A percentile compares a stretch with the other conserved stretches of the same genome.
phyloP scores from a whole-genome alignment of 768 basidiomycete genomes.

The Termitomyces bulborhizus region DNA sequence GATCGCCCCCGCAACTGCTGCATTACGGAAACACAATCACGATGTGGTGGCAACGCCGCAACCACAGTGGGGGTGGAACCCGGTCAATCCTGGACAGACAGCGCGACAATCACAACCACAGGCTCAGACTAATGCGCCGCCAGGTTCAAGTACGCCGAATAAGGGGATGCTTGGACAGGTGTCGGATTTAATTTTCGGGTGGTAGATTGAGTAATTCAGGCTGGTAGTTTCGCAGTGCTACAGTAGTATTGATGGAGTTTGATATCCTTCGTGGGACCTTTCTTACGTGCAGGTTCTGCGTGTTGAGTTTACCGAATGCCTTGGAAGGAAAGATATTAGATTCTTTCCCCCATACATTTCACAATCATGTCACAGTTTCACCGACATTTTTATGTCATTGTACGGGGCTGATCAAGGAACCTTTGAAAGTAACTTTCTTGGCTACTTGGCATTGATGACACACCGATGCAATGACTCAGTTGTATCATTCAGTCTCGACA shows the following conservation, averaged over 20 bases:
- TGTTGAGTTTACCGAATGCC: neutral
- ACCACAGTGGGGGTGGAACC: slow-evolving; percentile 18
- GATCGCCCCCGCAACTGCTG: slow-evolving; percentile 66
- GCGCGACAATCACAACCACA: slow-evolving; percentile 8
- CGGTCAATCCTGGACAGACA: slow-evolving; percentile 9
- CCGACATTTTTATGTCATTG: neutral
- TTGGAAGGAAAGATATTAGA: no score
- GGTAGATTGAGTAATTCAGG: slow-evolving; percentile 35
- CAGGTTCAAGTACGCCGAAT: slow-evolving; percentile 25
- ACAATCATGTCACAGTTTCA: neutral
- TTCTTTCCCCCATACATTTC: neutral
- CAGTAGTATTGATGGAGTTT: neutral
- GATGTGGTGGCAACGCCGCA: slow-evolving; percentile 20
- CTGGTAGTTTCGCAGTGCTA: neutral
- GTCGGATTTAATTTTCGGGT: slow-evolving; percentile 77
- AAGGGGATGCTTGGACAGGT: slow-evolving; percentile 70
- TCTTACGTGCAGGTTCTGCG: neutral
- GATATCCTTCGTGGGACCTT: neutral
- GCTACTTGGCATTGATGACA: no score
- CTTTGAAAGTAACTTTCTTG: no score
- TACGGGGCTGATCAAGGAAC: neutral
- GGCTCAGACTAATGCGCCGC: slow-evolving; percentile 8
- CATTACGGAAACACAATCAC: slow-evolving; percentile 48
- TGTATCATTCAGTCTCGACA: neutral
- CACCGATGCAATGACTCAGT: neutral